These are phyloP conservation scores for Xylariaceae sp. DNA, from an alignment of 2,329 filamentous ascomycete genomes.

Conservation along the genomic window DNA sequence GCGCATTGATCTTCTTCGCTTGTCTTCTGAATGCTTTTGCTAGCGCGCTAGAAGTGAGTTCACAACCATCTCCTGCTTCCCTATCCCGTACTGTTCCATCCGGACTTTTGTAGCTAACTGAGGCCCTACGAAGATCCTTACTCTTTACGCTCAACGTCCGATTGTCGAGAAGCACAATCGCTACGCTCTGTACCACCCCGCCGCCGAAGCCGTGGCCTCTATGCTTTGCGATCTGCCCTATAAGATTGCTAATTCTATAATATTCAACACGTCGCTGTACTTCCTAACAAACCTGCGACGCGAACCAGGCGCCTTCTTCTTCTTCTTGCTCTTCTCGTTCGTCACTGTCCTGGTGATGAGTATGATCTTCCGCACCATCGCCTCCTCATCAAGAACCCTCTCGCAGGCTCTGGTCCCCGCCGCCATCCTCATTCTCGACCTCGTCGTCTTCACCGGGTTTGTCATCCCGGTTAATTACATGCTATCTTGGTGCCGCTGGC, in stretches of 20 bases:
- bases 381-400: slow-evolving; percentile 67
- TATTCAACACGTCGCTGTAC: slow-evolving; percentile 78
- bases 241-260: slow-evolving; percentile 68
- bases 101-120: slow-evolving; percentile 21
- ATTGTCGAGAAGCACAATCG: slow-evolving; percentile 87
- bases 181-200: slow-evolving; percentile 87
- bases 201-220: slow-evolving; percentile 79
- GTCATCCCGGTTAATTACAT: slow-evolving; percentile 64
- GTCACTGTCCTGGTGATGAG: slow-evolving; percentile 72
- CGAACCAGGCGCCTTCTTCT: slow-evolving; percentile 74
- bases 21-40: slow-evolving; percentile 82
- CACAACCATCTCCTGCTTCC: slow-evolving; percentile 1
- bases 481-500: slow-evolving; percentile 77
- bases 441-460: slow-evolving; percentile 70
- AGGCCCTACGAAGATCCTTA: slow-evolving; percentile 58
- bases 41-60: slow-evolving; percentile 64
- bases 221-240: slow-evolving; percentile 85
- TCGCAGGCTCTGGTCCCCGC: slow-evolving; percentile 60
- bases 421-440: slow-evolving; percentile 58
- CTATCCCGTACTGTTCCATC: too few relatives aligned
- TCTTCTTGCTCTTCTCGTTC: slow-evolving; percentile 76
- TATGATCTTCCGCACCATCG: slow-evolving; percentile 80
- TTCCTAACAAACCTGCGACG: slow-evolving; percentile 81
- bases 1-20: slow-evolving; percentile 81
- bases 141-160: slow-evolving; percentile 80